Percentiles rank a stretch among this genome's conserved stretches.
These are phyloP conservation scores for Paspalum vaginatum DNA, from an alignment of 176 grass and related monocot species.

Conservation along the genomic window DNA sequence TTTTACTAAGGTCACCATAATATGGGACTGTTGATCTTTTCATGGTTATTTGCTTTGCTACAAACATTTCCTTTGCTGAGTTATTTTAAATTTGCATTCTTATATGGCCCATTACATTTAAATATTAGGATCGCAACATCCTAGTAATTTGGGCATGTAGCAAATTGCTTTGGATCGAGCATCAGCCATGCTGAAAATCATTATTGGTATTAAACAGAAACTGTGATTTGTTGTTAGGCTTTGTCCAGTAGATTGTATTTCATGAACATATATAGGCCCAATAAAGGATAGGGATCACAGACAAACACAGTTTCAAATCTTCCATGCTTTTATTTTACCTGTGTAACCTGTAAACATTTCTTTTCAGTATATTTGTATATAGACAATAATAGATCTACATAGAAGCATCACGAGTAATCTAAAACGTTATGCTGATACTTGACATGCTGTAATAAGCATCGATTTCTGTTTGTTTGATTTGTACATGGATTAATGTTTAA, in stretches of 20 bases:
- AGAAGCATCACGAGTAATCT: not conserved
- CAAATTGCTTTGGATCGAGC: not conserved
- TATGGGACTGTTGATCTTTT: not conserved
- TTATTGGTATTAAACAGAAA: not conserved
- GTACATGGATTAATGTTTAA: slow-evolving; percentile 3
- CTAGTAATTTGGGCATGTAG: slow-evolving; percentile 3
- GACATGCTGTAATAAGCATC: not conserved
- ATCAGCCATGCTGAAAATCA: not conserved
- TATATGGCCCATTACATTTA: not conserved
- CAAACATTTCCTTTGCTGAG: not conserved
- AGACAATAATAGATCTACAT: not conserved
- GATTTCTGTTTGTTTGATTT: not conserved
- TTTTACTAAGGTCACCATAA: slow-evolving; percentile 8
- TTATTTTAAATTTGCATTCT: slow-evolving; percentile 2
- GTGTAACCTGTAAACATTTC: not conserved
- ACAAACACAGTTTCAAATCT: not conserved
- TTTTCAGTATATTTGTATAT: not conserved
- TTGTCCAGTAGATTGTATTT: not conserved
- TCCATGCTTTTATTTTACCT: not conserved
- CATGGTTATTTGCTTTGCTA: not conserved
- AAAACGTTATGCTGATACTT: not conserved
- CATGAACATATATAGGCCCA: slow-evolving; percentile 6
- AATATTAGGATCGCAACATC: not conserved
- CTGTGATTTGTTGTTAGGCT: not conserved
- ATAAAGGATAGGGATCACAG: not conserved